Percentiles rank a stretch among this genome's conserved stretches.
phyloP scores from a whole-genome alignment of 1,139 yeast genomes.

The Protomyces arabidopsidicola region DNA sequence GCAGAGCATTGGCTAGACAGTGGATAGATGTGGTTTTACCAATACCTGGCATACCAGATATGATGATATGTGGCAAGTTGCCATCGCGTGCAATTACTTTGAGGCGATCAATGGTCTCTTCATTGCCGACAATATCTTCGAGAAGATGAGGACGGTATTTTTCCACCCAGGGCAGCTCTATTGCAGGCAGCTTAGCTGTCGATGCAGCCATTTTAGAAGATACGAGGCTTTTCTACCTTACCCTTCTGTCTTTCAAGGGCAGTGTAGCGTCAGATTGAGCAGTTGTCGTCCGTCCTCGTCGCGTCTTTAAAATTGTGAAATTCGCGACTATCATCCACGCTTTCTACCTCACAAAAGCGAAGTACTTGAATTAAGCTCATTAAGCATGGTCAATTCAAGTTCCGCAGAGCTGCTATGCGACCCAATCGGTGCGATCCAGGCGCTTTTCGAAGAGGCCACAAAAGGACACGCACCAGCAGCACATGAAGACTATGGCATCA shows the following conservation, averaged over 20 bases:
- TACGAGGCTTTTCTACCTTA: not conserved
- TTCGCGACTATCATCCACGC: not conserved
- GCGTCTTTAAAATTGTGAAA: not conserved
- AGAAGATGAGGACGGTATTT: slow-evolving; percentile 79
- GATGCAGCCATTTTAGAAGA: slow-evolving; percentile 10
- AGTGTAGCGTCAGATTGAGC: too few species aligned
- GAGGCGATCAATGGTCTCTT: slow-evolving; percentile 79
- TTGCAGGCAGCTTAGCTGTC: slow-evolving; percentile 12
- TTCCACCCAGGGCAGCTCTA: slow-evolving; percentile 51
- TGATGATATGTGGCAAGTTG: slow-evolving; percentile 93
- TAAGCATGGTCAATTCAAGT: slow-evolving; percentile 12
- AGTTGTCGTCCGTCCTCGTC: not conserved
- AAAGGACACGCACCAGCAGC: slow-evolving; percentile 1
- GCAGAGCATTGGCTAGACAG: slow-evolving; percentile 78
- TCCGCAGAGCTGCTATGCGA: slow-evolving; percentile 9
- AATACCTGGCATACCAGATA: slow-evolving; percentile 81
- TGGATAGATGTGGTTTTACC: slow-evolving; percentile 94
- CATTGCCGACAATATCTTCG: slow-evolving; percentile 87
- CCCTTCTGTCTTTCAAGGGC: too few species aligned
- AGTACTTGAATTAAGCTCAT: too few species aligned
- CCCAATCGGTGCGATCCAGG: not conserved
- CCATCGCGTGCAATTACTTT: slow-evolving; percentile 85
- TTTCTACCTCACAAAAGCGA: not conserved
- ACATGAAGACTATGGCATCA: slow-evolving; percentile 17
- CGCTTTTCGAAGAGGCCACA: slow-evolving; percentile 7